Conservation (phyloP, 2,329 filamentous ascomycete genomes). For the Sporothrix globosa region DNA sequence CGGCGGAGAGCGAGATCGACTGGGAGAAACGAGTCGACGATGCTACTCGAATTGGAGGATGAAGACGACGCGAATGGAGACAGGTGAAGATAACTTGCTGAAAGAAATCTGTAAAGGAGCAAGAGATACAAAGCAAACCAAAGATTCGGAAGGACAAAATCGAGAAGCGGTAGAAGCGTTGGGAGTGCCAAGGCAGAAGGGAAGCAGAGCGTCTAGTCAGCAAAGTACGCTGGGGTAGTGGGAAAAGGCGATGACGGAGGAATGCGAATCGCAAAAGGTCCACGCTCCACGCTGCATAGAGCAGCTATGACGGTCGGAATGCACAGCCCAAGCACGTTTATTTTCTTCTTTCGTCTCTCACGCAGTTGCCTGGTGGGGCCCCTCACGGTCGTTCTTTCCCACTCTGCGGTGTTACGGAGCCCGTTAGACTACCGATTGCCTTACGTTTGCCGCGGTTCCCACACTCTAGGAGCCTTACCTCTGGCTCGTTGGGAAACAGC, state of each 20-base stretch:
- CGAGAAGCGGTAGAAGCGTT: neutral
- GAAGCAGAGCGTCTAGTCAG: conserved; percentile 11
- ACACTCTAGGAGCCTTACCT: neutral
- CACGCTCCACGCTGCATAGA: neutral
- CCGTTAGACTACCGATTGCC: conserved; percentile 11
- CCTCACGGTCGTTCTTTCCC: conserved; percentile 21
- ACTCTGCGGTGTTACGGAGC: conserved; percentile 1
- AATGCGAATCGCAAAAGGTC: conserved; percentile 5
- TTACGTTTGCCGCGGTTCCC: conserved; percentile 7
- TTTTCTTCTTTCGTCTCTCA: neutral
- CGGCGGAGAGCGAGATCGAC: neutral
- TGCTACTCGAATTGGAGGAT: conserved; percentile 3
- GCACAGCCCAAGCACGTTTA: conserved; percentile 13
- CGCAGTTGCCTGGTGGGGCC: neutral
- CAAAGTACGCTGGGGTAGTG: conserved; percentile 2
- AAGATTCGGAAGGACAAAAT: neutral
- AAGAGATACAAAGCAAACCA: neutral
- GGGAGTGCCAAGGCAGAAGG: conserved; percentile 12
- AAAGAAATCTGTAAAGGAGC: neutral
- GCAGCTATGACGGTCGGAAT: conserved; percentile 9
- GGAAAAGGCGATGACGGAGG: neutral
- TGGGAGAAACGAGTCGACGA: neutral
- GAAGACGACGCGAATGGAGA: neutral
- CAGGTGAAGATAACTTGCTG: neutral
- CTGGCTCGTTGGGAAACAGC: neutral